Conservation (phyloP, 2,329 filamentous ascomycete species). For the Colletotrichum kahawae region DNA sequence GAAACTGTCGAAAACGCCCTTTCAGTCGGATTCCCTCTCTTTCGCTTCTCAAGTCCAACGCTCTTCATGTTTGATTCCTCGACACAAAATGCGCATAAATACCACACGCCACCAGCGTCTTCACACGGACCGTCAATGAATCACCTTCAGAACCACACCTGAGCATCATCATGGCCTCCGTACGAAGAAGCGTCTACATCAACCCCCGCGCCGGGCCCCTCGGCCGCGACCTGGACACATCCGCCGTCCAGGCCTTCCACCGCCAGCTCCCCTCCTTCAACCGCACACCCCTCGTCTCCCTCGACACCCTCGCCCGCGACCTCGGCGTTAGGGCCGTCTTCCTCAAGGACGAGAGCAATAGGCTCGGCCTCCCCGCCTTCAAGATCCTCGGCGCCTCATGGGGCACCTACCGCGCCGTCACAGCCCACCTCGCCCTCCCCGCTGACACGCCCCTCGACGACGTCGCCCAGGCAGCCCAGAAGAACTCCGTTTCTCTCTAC, state of each 20-base stretch:
- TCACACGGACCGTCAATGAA: not conserved
- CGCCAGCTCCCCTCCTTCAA: conserved; percentile 59
- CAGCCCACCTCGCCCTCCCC: conserved; percentile 46
- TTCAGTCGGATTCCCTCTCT: not conserved
- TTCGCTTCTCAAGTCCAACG: not conserved
- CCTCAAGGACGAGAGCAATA: conserved; percentile 73
- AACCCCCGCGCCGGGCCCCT: conserved; percentile 25
- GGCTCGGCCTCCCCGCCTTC: conserved; percentile 75
- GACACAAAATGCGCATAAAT: not conserved
- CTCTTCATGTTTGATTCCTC: accelerated
- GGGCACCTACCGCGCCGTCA: conserved; percentile 67
- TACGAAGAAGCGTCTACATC: conserved; percentile 28
- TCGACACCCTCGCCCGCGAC: conserved; percentile 60
- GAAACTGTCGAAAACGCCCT: not conserved
- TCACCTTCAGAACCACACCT: accelerated
- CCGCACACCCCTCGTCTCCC: conserved; percentile 55
- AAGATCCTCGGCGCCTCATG: conserved; percentile 84
- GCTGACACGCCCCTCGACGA: conserved; percentile 46
- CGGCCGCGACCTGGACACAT: conserved; percentile 3
- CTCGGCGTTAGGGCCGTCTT: conserved; percentile 63
- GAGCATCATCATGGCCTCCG: conserved; percentile 12
- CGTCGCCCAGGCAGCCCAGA: conserved; percentile 35
- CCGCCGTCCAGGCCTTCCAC: conserved; percentile 54
- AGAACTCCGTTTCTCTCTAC: conserved; percentile 52
- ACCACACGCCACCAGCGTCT: not conserved